Conservation (phyloP, 2,329 filamentous ascomycete genomes). For the Lasiodiplodia theobromae region DNA sequence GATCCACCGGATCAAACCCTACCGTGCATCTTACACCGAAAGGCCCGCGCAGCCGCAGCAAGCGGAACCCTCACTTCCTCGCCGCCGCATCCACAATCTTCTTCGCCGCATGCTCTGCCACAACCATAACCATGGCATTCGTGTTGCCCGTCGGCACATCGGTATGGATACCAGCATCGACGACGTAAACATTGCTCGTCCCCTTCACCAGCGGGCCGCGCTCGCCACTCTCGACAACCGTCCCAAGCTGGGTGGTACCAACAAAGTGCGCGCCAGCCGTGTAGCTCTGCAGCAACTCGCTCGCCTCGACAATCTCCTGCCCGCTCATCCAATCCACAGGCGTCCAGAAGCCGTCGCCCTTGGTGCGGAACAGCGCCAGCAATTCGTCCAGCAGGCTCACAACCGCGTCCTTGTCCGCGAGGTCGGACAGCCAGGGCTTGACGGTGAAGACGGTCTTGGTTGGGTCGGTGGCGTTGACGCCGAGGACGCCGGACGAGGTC, state of each 20-base stretch:
- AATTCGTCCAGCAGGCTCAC: conserved; percentile 69
- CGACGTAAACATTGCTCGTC: conserved; percentile 54
- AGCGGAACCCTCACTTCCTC: no score
- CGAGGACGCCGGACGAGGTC: conserved; percentile 65
- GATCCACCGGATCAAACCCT: not conserved
- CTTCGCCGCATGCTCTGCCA: conserved; percentile 46
- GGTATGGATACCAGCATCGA: conserved; percentile 57
- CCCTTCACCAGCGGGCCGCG: conserved; percentile 57
- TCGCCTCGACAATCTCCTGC: conserved; percentile 61
- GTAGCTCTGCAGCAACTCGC: conserved; percentile 44
- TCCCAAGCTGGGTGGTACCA: conserved; percentile 63
- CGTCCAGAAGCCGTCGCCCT: conserved; percentile 56
- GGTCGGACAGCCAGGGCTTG: conserved; percentile 65
- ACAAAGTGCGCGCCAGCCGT: conserved; percentile 57
- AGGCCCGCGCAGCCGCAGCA: not conserved
- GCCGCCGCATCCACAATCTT: conserved; percentile 46
- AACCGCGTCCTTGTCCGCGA: conserved; percentile 66
- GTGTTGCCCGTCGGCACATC: conserved; percentile 49
- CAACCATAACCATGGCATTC: conserved; percentile 45
- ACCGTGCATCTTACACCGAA: not conserved
- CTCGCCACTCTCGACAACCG: conserved; percentile 53
- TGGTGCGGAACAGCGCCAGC: conserved; percentile 59
- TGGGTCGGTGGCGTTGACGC: conserved; percentile 55
- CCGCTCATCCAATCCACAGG: conserved; percentile 56
- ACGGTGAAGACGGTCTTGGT: conserved; percentile 56